phyloP scores from a whole-genome alignment of 2,329 filamentous ascomycete genomes.

The Beauveria bassiana region DNA sequence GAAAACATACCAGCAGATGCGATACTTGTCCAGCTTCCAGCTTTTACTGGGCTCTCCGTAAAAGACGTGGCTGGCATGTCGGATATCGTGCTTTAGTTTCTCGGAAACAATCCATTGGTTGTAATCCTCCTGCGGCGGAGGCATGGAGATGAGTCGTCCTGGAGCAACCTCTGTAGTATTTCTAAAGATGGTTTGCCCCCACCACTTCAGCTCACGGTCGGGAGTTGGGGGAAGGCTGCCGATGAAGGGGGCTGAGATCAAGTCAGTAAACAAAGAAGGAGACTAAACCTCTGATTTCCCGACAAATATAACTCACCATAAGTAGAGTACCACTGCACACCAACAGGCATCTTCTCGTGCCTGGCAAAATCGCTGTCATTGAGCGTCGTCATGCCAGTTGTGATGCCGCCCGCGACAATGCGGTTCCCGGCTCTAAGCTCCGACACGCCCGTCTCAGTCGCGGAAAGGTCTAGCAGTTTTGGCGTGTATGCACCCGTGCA shows the following conservation, averaged over 20 bases:
- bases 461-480: slow-evolving; percentile 45
- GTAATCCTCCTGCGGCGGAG: slow-evolving; percentile 49
- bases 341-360: slow-evolving; percentile 43
- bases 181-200: slow-evolving; percentile 52
- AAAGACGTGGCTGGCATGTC: slow-evolving; percentile 47
- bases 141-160: slow-evolving; percentile 47
- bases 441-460: slow-evolving; percentile 35
- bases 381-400: slow-evolving; percentile 49
- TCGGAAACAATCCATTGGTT: slow-evolving; percentile 54
- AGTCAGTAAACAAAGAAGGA: slow-evolving; percentile 19
- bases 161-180: slow-evolving; percentile 46
- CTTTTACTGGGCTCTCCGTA: slow-evolving; percentile 48
- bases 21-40: slow-evolving; percentile 54
- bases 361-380: slow-evolving; percentile 35
- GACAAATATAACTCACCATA: slow-evolving; percentile 19
- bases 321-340: slow-evolving; percentile 33
- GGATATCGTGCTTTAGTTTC: slow-evolving; percentile 49
- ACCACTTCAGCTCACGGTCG: slow-evolving; percentile 48
- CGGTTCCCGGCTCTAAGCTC: slow-evolving; percentile 44
- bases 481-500: slow-evolving; percentile 52
- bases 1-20: slow-evolving; percentile 55
- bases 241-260: slow-evolving; percentile 43
- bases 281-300: too few species aligned
- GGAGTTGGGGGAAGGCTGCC: slow-evolving; percentile 49
- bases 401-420: slow-evolving; percentile 52